phyloP scores from a whole-genome alignment of 2,329 filamentous ascomycete species.

The Orbilia ellipsospora region DNA sequence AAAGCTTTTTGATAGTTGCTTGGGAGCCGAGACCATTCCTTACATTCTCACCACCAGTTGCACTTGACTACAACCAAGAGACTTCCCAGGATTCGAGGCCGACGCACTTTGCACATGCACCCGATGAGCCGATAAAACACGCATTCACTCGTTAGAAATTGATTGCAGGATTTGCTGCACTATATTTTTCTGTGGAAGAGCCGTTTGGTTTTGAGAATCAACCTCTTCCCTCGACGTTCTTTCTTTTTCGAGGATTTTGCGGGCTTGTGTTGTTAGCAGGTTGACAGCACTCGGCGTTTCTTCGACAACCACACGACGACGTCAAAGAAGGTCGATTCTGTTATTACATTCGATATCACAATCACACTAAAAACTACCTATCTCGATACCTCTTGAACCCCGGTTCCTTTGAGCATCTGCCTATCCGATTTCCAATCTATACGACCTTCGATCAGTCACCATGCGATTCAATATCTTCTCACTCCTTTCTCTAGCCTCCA shows the following conservation, averaged over 20 bases:
- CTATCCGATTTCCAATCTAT: no score
- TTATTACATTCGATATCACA: neutral
- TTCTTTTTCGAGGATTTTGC: conserved; percentile 8
- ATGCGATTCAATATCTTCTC: conserved; percentile 46
- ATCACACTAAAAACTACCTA: neutral
- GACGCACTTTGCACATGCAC: conserved; percentile 4
- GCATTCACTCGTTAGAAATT: conserved; percentile 15
- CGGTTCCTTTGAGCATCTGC: no score
- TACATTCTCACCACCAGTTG: conserved; percentile 16
- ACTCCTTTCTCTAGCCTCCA: conserved; percentile 25
- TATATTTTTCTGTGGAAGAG: neutral
- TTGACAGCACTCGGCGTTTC: neutral
- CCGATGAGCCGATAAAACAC: conserved; percentile 34
- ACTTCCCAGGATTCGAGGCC: neutral
- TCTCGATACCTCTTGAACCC: neutral
- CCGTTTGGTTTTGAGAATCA: conserved; percentile 38
- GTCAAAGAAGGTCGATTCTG: neutral
- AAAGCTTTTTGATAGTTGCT: neutral
- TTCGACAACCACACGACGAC: neutral
- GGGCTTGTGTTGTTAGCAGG: conserved; percentile 23
- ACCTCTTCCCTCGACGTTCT: neutral
- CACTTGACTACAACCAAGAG: neutral
- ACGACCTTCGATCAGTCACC: neutral
- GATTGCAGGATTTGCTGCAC: neutral
- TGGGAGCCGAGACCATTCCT: conserved; percentile 15